Base-by-base conservation (phyloP, 2,329 filamentous ascomycete genomes). In the Cercospora zeina region DNA sequence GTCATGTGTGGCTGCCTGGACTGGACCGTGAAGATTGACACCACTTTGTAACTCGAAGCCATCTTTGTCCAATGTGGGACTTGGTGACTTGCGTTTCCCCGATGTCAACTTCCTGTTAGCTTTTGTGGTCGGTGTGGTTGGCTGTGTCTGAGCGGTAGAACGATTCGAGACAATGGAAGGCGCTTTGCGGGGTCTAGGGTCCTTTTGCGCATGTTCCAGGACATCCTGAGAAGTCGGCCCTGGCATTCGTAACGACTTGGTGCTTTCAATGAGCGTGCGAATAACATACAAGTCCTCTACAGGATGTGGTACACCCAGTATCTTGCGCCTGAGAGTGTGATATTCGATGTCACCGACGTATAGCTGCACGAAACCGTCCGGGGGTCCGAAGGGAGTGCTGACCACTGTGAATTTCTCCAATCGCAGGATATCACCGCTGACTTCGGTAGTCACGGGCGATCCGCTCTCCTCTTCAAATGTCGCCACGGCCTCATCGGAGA, bases 261-360 rank as follows among this genome's bases (percentile, higher is more conserved):
- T 67, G 21, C 62, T 63, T 11, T 67, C 60, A n/a, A 72, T 59
- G 9, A 70, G 62, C 2, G 39, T 36, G 3, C 33, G 45, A 27
- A 73, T 63, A 8, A 58, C 27, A 14, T 61, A 47, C 11, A 66
- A 51, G 39, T 69, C 51, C 36, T 68, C 59, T 14, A 73, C 61
- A 4, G 70, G 61, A 14, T 14, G 54, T 9, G 68, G 61, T 2
- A 63, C 14, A 13, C 68, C 69, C n/a, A 65, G 39, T 10, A 53
- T 55, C 45, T 66, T 70, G 10, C 72, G 71, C 6, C 69, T 42
- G 54, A 71, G 68, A 37, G 68, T 67, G 6, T 64, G 58, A 59
- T 73, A 73, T 27, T 71, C 65, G 7, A 73, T 59, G 7, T 67
- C 63, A 11, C 70, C 68, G n/a, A 74, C 64, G 4, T 64, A 30